Percentiles rank a stretch among this genome's conserved stretches.
Conservation (phyloP, 2,329 filamentous ascomycete genomes). For the Pseudogymnoascus sp. region DNA sequence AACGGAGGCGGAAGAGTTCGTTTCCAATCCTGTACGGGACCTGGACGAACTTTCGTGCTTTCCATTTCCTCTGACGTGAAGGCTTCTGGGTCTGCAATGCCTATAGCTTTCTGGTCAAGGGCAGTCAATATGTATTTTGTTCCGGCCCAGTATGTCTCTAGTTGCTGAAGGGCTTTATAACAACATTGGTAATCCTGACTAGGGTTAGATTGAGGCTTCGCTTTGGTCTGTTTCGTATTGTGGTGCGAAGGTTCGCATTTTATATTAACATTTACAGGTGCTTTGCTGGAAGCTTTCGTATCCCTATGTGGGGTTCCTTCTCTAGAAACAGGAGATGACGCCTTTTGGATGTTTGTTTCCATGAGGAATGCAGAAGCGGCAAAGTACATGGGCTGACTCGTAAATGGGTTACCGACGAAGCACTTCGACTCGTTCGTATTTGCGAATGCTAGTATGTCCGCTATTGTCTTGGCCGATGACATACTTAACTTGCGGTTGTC, state of each 20-base stretch:
- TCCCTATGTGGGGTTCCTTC: slow-evolving; percentile 32
- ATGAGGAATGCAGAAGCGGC: slow-evolving; percentile 83
- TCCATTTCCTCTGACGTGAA: slow-evolving; percentile 70
- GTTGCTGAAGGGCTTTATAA: slow-evolving; percentile 72
- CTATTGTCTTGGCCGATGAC: slow-evolving; percentile 70
- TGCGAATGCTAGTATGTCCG: slow-evolving; percentile 79
- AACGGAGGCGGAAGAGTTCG: slow-evolving; percentile 20
- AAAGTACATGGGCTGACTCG: slow-evolving; percentile 85
- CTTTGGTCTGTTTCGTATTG: slow-evolving; percentile 22
- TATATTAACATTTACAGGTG: slow-evolving; percentile 16
- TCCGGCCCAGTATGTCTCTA: slow-evolving; percentile 82
- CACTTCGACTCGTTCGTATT: slow-evolving; percentile 80
- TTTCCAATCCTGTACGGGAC: slow-evolving; percentile 32
- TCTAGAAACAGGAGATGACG: slow-evolving; percentile 56
- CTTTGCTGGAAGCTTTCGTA: slow-evolving; percentile 11
- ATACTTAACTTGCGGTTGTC: slow-evolving; percentile 57
- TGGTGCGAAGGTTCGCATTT: slow-evolving; percentile 21
- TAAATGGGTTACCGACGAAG: slow-evolving; percentile 82
- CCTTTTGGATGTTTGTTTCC: slow-evolving; percentile 67
- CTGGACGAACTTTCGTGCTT: slow-evolving; percentile 50
- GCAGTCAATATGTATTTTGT: slow-evolving; percentile 82
- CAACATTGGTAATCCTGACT: slow-evolving; percentile 61
- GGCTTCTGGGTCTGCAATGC: slow-evolving; percentile 67
- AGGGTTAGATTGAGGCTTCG: slow-evolving; percentile 10
- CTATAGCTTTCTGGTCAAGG: slow-evolving; percentile 79